Evolutionary conservation across 345 rosid species (phyloP).

Genomic region (Dipteronia sinensis): DNA sequence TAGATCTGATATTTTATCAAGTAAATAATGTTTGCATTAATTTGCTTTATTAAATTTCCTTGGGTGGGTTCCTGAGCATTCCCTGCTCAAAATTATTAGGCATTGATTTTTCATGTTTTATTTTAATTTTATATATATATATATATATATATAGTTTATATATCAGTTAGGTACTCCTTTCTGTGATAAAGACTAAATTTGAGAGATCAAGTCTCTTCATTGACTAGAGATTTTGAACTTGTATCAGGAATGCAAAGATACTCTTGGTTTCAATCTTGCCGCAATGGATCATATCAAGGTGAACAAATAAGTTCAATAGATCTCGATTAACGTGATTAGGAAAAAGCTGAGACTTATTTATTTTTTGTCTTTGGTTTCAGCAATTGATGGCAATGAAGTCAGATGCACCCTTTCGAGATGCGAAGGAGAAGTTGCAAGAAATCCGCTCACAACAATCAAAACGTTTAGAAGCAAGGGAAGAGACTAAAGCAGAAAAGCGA

Average conservation of each 20-base stretch:
- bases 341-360: background rate
- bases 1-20: background rate
- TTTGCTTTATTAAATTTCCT: background rate
- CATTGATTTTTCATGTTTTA: background rate
- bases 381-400: slow-evolving; percentile 90
- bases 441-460: slow-evolving; percentile 58
- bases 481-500: slow-evolving; percentile 55
- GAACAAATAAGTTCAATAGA: background rate
- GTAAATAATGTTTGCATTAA: background rate
- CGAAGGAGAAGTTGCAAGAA: slow-evolving; percentile 68
- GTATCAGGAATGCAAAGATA: slow-evolving; percentile 83
- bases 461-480: slow-evolving; percentile 49
- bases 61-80: background rate
- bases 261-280: slow-evolving; percentile 85
- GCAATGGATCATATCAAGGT: slow-evolving; percentile 98
- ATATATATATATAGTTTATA: background rate
- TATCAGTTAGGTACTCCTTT: background rate
- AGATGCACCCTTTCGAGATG: slow-evolving; percentile 83
- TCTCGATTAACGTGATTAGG: background rate
- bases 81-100: background rate
- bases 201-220: background rate
- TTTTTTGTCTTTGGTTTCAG: slow-evolving; percentile 38
- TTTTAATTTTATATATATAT: too few relatives aligned
- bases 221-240: slow-evolving; percentile 16
- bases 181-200: background rate